Evolutionary conservation across 2,329 filamentous ascomycete genomes (phyloP), one percentile per base, ranked within the genome.

Genomic region (Cadophora sp.): DNA sequence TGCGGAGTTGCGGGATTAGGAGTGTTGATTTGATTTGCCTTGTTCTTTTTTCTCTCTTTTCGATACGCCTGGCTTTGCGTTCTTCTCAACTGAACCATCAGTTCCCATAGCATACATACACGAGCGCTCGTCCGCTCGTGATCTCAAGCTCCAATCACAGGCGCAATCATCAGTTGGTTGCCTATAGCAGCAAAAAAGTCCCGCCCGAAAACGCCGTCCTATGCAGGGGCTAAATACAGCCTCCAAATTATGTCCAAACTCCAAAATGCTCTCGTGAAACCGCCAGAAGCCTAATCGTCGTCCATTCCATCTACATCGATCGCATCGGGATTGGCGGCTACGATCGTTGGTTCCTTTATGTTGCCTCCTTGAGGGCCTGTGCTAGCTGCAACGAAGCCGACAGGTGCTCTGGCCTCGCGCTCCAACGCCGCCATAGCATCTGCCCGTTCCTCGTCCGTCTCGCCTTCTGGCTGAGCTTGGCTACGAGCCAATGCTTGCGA

Each of bases 361-460:
- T 87, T 86, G 24, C 87, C 88, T 14, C 86, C 89, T 73, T 91
- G 85, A 1, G 90, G 87, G 0, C 89, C 92, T 45, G 89, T 91
- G 76, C 88, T 96, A 33, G 96, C 92, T 24, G 94, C 90, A 36
- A 99, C 95, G 75, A 99, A 99, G 24, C 96, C 96, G 27, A 90
- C 87, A 0, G 95, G 94, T 6, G 94, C 95, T 66, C 90, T 86
- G n/a, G 93, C 91, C 79, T 97, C 92, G 71, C 93, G 86, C 78
- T 97, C 95, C 68, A 98, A 83, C 24, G 91, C 91, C 48, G 90
- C 92, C 93, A 97, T 97, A 24, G 94, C 93, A 79, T 97, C 94
- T 4, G 85, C 86, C 47, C 85, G 80, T 36, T 77, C 81, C 27
- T 76, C 84, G 79, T 80, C 81, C 60, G 79, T 80, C 63, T 81